Evolutionary conservation across 2,329 filamentous ascomycete genomes (phyloP).

Genomic region (Cyanodermella asteris): DNA sequence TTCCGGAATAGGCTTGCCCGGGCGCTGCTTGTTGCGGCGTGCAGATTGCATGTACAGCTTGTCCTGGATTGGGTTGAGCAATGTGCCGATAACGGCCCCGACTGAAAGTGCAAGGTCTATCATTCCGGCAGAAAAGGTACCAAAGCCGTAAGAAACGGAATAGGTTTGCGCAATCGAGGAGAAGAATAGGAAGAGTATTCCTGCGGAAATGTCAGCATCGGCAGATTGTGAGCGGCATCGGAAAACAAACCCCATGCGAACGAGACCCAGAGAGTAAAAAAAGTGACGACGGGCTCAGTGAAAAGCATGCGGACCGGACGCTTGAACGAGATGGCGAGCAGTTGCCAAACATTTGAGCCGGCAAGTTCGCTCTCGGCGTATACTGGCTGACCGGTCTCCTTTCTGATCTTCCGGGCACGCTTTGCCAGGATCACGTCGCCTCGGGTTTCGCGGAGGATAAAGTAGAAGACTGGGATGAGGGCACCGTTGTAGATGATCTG

Average conservation of each 20-base stretch:
- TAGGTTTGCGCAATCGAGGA: conserved; percentile 7
- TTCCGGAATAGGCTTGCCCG: conserved; percentile 22
- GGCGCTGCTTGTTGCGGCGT: conserved; percentile 15
- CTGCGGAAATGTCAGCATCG: too few species aligned
- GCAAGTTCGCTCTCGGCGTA: conserved; percentile 13
- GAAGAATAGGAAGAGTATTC: too few species aligned
- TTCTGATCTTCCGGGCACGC: conserved; percentile 18
- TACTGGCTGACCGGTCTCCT: conserved; percentile 13
- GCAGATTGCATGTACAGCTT: too few species aligned
- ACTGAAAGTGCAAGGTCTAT: conserved; percentile 21
- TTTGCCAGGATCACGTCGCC: conserved; percentile 19
- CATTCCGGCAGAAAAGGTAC: conserved; percentile 22
- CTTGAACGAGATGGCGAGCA: conserved; percentile 11
- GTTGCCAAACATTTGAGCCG: conserved; percentile 12
- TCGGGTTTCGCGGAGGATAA: conserved; percentile 23
- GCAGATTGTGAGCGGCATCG: conserved; percentile 27
- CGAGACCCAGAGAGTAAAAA: conserved; percentile 25
- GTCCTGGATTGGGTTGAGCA: too few species aligned
- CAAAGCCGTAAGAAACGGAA: conserved; percentile 4
- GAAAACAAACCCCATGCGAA: conserved; percentile 26
- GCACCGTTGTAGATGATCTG: conserved; percentile 22
- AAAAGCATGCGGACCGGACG: conserved; percentile 20
- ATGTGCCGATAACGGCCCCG: too few species aligned
- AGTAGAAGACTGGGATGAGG: conserved; percentile 17
- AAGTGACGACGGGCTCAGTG: conserved; percentile 28